phyloP scores from a whole-genome alignment of 768 basidiomycete genomes.

The Psilocybe subaeruginosa region DNA sequence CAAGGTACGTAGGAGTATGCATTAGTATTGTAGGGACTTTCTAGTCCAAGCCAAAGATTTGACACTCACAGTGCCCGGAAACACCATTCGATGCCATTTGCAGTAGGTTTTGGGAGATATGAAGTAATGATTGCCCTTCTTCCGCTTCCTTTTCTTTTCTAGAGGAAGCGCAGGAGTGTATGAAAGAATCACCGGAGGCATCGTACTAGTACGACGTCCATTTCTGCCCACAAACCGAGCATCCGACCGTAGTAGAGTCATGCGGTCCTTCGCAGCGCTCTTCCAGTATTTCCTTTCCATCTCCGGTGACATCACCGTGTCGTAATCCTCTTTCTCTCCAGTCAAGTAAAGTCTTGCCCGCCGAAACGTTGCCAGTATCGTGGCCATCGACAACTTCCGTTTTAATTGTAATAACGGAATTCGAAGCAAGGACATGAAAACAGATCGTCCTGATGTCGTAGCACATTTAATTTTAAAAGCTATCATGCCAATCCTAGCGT shows the following conservation, averaged over 20 bases:
- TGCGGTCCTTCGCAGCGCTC: conserved; percentile 8
- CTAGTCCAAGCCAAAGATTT: no score
- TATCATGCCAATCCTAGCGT: background rate
- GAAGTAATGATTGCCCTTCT: background rate
- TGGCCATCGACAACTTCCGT: background rate
- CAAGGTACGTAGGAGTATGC: background rate
- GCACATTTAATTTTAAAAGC: background rate
- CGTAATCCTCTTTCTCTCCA: background rate
- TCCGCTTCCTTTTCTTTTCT: conserved; percentile 3
- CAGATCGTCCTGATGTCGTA: background rate
- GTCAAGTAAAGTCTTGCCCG: background rate
- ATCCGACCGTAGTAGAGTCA: conserved; percentile 18
- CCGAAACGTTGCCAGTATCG: background rate
- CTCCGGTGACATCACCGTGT: conserved; percentile 7
- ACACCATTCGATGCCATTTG: conserved; percentile 26
- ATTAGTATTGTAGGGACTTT: background rate
- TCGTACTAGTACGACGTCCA: background rate
- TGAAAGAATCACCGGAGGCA: conserved; percentile 25
- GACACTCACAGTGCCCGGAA: conserved; percentile 15
- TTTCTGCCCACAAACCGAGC: conserved; percentile 18
- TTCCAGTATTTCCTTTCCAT: conserved; percentile 24
- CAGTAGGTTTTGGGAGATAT: conserved; percentile 16
- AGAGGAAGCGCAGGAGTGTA: conserved; percentile 24
- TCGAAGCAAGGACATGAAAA: background rate
- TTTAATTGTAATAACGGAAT: background rate